phyloP scores from a whole-genome alignment of 2,329 filamentous ascomycete genomes.

The Xylariaceae sp. region DNA sequence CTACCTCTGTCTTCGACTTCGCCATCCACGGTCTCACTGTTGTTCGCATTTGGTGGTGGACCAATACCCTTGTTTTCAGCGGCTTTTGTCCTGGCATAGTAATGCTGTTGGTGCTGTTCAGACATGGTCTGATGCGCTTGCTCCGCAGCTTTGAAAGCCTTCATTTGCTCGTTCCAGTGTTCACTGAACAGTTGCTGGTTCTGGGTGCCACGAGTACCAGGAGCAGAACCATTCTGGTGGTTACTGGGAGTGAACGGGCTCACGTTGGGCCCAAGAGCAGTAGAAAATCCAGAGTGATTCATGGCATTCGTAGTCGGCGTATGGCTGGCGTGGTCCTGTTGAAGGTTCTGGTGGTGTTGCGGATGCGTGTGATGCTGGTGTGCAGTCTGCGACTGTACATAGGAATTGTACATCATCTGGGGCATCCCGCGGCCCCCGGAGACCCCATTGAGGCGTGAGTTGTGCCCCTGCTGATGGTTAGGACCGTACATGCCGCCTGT shows the following conservation, averaged over 20 bases:
- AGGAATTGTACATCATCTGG: slow-evolving; percentile 62
- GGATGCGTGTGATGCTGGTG: slow-evolving; percentile 59
- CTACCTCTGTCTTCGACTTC: slow-evolving; percentile 54
- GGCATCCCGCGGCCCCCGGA: slow-evolving; percentile 51
- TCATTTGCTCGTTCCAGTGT: slow-evolving; percentile 86
- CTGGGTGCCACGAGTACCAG: slow-evolving; percentile 45
- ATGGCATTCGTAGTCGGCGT: slow-evolving; percentile 50
- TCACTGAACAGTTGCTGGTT: slow-evolving; percentile 49
- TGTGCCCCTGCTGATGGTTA: slow-evolving; percentile 66
- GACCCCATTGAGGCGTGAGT: slow-evolving; percentile 70
- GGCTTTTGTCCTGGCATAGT: slow-evolving; percentile 68
- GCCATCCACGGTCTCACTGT: slow-evolving; percentile 46
- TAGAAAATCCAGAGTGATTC: slow-evolving; percentile 58
- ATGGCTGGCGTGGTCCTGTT: slow-evolving; percentile 53
- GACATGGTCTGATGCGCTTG: slow-evolving; percentile 66
- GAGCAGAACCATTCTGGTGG: slow-evolving; percentile 53
- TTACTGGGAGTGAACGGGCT: slow-evolving; percentile 52
- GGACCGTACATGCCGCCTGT: slow-evolving; percentile 64
- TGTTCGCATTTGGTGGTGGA: slow-evolving; percentile 47
- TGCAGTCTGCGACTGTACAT: slow-evolving; percentile 32
- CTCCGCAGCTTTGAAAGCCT: slow-evolving; percentile 71
- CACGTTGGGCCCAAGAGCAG: slow-evolving; percentile 59
- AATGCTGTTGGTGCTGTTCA: slow-evolving; percentile 59
- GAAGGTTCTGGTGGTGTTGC: slow-evolving; percentile 57
- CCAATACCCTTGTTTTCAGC: slow-evolving; percentile 63